A percentile compares a stretch with the other conserved stretches of the same genome.
phyloP scores from a whole-genome alignment of 2,329 filamentous ascomycete genomes.

The Orbilia blumenaviensis region DNA sequence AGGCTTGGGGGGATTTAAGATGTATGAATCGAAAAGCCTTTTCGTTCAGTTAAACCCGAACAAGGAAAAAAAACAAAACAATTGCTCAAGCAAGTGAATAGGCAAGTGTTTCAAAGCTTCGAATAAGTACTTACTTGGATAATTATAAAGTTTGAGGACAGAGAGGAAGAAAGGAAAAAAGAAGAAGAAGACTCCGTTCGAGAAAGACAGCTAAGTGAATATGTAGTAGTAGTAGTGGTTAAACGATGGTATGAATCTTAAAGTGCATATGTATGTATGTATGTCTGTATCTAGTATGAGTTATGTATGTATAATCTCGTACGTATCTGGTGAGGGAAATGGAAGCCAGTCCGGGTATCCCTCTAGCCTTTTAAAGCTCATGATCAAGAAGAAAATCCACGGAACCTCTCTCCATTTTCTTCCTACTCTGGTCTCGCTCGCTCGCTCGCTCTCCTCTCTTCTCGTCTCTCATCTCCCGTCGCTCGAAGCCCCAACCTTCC shows the following conservation, averaged over 20 bases:
- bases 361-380: slow-evolving; percentile 33
- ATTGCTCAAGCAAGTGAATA: no score
- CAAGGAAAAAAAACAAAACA: no score
- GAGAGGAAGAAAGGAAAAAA: background rate
- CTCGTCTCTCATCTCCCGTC: slow-evolving; percentile 22
- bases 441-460: background rate
- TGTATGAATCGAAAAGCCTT: no score
- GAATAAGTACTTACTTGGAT: no score
- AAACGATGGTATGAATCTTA: no score
- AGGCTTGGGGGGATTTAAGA: no score
- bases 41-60: no score
- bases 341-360: slow-evolving; percentile 10
- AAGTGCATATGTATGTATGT: no score
- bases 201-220: background rate
- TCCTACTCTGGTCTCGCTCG: background rate
- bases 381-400: slow-evolving; percentile 9
- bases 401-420: slow-evolving; percentile 7
- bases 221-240: background rate
- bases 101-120: no score
- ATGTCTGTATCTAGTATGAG: no score
- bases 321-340: background rate
- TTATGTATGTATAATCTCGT: background rate
- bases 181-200: background rate
- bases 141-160: background rate
- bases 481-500: slow-evolving; percentile 48